Conservation (phyloP, 805 yeast genomes). For the Starmerella sirachaensis region DNA sequence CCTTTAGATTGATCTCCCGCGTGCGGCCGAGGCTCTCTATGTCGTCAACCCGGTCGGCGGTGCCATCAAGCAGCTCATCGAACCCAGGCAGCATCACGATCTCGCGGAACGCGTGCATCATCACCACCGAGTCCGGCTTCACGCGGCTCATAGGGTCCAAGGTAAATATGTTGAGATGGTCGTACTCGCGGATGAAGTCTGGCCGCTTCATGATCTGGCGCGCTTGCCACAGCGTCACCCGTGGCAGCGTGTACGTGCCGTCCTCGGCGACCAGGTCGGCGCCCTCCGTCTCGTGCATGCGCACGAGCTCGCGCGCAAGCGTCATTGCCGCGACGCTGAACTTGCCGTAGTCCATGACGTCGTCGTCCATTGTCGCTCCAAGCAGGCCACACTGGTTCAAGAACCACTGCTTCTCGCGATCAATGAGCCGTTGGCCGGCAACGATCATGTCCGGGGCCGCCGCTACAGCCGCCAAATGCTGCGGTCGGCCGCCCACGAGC, state of each 20-base stretch:
- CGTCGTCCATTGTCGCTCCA: constrained; percentile 76
- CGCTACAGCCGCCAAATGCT: constrained; percentile 56
- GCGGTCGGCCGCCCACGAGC: constrained; percentile 74
- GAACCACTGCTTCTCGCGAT: constrained; percentile 75
- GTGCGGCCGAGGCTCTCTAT: constrained; percentile 72
- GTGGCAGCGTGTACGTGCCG: constrained; percentile 38
- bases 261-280: constrained; percentile 1
- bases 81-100: constrained; percentile 62
- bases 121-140: constrained; percentile 70
- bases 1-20: constrained; percentile 61
- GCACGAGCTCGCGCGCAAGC: constrained; percentile 55
- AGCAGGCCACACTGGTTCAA: constrained; percentile 69
- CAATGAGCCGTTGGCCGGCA: constrained; percentile 61
- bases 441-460: constrained; percentile 29
- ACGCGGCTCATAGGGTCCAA: constrained; percentile 61
- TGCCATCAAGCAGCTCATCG: constrained; percentile 50
- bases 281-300: constrained; percentile 40
- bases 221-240: constrained; percentile 71
- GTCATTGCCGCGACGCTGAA: constrained; percentile 65
- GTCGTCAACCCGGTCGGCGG: constrained; percentile 55
- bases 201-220: constrained; percentile 76
- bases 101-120: constrained; percentile 83
- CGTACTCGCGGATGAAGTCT: constrained; percentile 65
- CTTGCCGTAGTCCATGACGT: constrained; percentile 75
- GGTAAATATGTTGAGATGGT: constrained; percentile 65